These are phyloP conservation scores for Vitis rotundifolia DNA, from an alignment of 164 flowering plant species.

Conservation along the genomic window DNA sequence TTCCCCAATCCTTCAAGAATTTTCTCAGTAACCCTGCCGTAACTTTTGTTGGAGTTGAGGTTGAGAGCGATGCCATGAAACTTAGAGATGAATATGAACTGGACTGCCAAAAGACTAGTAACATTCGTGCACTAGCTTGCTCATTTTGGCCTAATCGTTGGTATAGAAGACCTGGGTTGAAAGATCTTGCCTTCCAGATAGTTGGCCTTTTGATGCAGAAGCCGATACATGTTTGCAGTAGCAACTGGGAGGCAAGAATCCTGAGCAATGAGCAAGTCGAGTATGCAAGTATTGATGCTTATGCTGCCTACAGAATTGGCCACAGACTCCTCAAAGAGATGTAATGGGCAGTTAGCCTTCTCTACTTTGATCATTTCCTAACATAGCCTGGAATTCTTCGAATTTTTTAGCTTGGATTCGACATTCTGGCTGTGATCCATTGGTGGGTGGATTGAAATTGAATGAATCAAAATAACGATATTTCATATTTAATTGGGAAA, in stretches of 20 bases:
- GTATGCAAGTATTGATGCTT: slow-evolving; percentile 24
- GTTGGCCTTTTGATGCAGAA: slow-evolving; percentile 25
- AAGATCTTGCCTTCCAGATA: slow-evolving; percentile 25
- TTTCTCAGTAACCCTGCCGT: slow-evolving; percentile 8
- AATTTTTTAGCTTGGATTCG: too few species aligned
- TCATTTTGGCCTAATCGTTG: slow-evolving; percentile 12
- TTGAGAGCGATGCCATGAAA: slow-evolving; percentile 1
- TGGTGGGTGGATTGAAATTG: too few species aligned
- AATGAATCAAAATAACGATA: too few species aligned
- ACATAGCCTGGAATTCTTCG: too few species aligned
- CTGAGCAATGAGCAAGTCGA: slow-evolving; percentile 25
- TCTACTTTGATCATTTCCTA: too few species aligned
- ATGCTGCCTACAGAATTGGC: too few species aligned
- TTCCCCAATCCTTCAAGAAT: slow-evolving; percentile 11
- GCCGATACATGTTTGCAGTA: slow-evolving; percentile 26
- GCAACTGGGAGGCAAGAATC: slow-evolving; percentile 39
- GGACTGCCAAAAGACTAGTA: background rate
- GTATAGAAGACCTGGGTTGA: slow-evolving; percentile 23
- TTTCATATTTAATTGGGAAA: too few species aligned
- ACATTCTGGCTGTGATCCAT: too few species aligned
- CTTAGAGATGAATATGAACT: slow-evolving; percentile 15
- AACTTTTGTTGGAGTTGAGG: slow-evolving; percentile 20
- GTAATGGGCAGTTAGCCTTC: too few species aligned
- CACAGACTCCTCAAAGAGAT: background rate
- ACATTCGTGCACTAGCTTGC: slow-evolving; percentile 12